A percentile compares a stretch with the other conserved stretches of the same genome.
Conservation (phyloP, 768 basidiomycete species). For the Panaeolus papilionaceus region DNA sequence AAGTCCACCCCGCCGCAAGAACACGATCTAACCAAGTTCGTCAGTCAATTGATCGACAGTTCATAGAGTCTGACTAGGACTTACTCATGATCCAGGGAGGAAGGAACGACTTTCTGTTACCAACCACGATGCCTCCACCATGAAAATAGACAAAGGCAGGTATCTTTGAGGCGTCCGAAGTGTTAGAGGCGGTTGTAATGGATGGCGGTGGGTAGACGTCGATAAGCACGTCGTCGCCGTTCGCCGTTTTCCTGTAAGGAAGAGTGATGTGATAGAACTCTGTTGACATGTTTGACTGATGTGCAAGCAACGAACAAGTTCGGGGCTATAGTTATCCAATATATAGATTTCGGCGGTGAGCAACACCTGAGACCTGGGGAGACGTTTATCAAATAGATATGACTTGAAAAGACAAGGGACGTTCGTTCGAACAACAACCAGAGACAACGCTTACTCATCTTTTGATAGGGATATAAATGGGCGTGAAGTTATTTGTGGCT, state of each 20-base stretch:
- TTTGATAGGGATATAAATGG: too few species aligned
- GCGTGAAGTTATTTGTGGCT: too few species aligned
- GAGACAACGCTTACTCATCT: too few species aligned
- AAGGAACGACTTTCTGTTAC: slow-evolving; percentile 66
- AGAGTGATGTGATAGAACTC: slow-evolving; percentile 1
- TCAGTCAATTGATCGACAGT: slow-evolving; percentile 11
- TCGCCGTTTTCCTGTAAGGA: neutral
- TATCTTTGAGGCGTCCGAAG: slow-evolving; percentile 15
- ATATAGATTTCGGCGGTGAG: too few species aligned
- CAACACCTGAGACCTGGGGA: too few species aligned
- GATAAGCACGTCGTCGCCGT: neutral
- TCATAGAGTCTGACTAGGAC: slow-evolving; percentile 19
- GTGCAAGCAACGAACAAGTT: neutral
- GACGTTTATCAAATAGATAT: neutral
- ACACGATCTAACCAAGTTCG: slow-evolving; percentile 46
- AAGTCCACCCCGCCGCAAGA: slow-evolving; percentile 52
- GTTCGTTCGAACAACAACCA: neutral
- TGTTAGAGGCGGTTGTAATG: neutral
- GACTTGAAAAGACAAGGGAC: neutral
- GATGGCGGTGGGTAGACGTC: neutral
- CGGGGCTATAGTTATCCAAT: too few species aligned
- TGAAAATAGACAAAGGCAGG: slow-evolving; percentile 52
- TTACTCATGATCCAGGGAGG: slow-evolving; percentile 67
- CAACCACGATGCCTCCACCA: slow-evolving; percentile 66
- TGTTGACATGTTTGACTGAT: neutral